Conservation (phyloP, 192 early-diverging fungal species). For the Gaertneriomyces semiglobifer region DNA sequence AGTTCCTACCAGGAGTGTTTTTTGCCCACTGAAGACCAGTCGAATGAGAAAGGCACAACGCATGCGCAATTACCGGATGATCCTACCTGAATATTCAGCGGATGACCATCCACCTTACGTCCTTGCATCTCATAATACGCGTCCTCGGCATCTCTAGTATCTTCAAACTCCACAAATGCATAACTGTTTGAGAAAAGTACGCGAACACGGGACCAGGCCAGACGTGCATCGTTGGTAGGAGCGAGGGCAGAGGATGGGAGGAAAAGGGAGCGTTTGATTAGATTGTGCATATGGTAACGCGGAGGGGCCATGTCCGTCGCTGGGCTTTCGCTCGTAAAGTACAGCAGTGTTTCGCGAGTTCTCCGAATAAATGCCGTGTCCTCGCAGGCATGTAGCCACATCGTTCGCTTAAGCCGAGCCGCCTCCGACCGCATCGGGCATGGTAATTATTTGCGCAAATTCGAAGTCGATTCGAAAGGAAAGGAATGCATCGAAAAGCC, state of each 20-base stretch:
- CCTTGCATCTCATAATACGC: constrained; percentile 93
- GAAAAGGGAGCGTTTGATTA: constrained; percentile 15
- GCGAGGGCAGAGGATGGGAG: constrained; percentile 1
- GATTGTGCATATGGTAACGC: not conserved
- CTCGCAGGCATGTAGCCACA: too few relatives aligned
- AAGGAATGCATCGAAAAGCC: too few relatives aligned
- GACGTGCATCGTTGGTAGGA: constrained; percentile 1
- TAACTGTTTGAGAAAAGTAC: constrained; percentile 52
- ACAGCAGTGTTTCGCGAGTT: too few relatives aligned
- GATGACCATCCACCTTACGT: constrained; percentile 71
- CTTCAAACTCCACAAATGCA: constrained; percentile 95
- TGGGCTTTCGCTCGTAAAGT: too few relatives aligned
- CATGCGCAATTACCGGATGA: not conserved
- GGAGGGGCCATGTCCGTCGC: too few relatives aligned
- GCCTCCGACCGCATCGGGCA: too few relatives aligned
- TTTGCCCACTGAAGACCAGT: constrained; percentile 68
- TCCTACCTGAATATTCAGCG: constrained; percentile 74
- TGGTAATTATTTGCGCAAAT: too few relatives aligned
- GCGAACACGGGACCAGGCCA: not conserved
- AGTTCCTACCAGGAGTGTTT: constrained; percentile 72
- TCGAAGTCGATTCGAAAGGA: too few relatives aligned
- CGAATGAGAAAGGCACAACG: not conserved
- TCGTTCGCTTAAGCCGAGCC: too few relatives aligned
- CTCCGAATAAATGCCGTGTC: too few relatives aligned
- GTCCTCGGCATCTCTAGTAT: constrained; percentile 84